phyloP scores from a whole-genome alignment of 768 basidiomycete species.

The Boletus tomentosulus region DNA sequence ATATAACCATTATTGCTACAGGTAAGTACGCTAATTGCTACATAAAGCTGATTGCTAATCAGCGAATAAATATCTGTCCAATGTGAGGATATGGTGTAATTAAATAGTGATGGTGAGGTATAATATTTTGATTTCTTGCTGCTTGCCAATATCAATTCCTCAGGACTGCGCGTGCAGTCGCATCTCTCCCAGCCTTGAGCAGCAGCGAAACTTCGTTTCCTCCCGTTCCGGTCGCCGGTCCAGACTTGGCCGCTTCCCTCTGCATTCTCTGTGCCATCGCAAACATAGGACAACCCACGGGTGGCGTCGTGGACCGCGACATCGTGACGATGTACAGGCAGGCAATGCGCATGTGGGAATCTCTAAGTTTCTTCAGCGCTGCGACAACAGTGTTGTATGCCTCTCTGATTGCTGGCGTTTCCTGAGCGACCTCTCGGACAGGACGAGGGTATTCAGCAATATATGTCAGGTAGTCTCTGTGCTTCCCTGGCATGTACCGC shows the following conservation, averaged over 20 bases:
- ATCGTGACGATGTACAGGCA: slow-evolving; percentile 84
- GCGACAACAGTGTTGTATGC: slow-evolving; percentile 78
- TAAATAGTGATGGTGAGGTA: slow-evolving; percentile 13
- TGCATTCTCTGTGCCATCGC: slow-evolving; percentile 52
- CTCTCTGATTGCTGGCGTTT: slow-evolving; percentile 55
- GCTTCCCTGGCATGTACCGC: slow-evolving; percentile 91
- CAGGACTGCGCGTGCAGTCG: slow-evolving; percentile 65
- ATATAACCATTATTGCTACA: slow-evolving; percentile 17
- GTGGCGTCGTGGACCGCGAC: slow-evolving; percentile 56
- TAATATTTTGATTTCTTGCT: not conserved
- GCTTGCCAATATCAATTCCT: slow-evolving; percentile 21
- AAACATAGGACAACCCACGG: slow-evolving; percentile 48
- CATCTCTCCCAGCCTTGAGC: slow-evolving; percentile 87
- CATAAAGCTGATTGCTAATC: not conserved
- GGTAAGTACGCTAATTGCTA: slow-evolving; percentile 19
- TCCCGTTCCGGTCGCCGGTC: slow-evolving; percentile 78
- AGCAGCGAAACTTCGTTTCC: slow-evolving; percentile 80
- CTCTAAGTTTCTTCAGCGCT: slow-evolving; percentile 79
- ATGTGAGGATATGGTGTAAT: not conserved
- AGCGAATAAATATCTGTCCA: slow-evolving; percentile 24
- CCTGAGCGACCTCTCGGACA: slow-evolving; percentile 57
- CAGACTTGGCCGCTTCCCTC: slow-evolving; percentile 38
- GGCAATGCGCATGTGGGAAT: slow-evolving; percentile 86
- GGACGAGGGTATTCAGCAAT: slow-evolving; percentile 58
- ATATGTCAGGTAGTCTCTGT: slow-evolving; percentile 77